Conservation (phyloP, 768 basidiomycete genomes). For the Panellus pusillus region DNA sequence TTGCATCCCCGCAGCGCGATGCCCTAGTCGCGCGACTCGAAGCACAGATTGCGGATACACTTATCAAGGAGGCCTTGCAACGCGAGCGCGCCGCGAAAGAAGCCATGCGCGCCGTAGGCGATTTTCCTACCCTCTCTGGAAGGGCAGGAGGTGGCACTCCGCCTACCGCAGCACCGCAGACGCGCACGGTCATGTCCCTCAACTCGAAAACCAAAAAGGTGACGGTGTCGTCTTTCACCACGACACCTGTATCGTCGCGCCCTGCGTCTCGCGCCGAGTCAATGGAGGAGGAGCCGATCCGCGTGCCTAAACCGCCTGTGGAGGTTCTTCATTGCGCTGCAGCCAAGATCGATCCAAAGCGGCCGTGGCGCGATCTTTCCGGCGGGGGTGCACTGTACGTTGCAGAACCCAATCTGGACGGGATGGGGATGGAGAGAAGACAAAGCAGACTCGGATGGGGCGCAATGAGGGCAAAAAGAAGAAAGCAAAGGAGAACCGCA, state of each 20-base stretch:
- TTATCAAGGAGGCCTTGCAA: slow-evolving; percentile 49
- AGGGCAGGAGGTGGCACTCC: not conserved
- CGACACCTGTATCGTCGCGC: slow-evolving; percentile 34
- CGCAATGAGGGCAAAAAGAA: slow-evolving; percentile 23
- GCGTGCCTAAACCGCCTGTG: slow-evolving; percentile 39
- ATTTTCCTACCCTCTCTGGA: slow-evolving; percentile 54
- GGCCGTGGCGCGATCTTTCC: slow-evolving; percentile 47
- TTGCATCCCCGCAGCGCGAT: slow-evolving; percentile 33
- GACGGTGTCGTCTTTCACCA: slow-evolving; percentile 52
- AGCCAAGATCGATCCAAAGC: slow-evolving; percentile 29
- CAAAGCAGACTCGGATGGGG: not conserved
- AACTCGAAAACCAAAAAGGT: slow-evolving; percentile 52
- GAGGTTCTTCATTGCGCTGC: slow-evolving; percentile 32
- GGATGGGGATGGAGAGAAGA: not conserved
- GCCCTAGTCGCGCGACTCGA: slow-evolving; percentile 45
- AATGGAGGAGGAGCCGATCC: slow-evolving; percentile 34
- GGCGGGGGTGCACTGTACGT: slow-evolving; percentile 37
- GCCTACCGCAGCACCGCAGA: slow-evolving; percentile 31
- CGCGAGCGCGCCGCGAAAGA: slow-evolving; percentile 47
- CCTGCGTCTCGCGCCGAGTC: slow-evolving; percentile 34
- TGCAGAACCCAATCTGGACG: slow-evolving; percentile 25
- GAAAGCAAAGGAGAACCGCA: slow-evolving; percentile 8
- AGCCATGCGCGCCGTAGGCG: slow-evolving; percentile 52
- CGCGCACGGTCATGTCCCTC: slow-evolving; percentile 62
- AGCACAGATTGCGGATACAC: slow-evolving; percentile 40